A percentile compares a stretch with the other conserved stretches of the same genome.
These are phyloP conservation scores for Periconia macrospinosa DNA, from an alignment of 2,329 filamentous ascomycete species.

Conservation along the genomic window DNA sequence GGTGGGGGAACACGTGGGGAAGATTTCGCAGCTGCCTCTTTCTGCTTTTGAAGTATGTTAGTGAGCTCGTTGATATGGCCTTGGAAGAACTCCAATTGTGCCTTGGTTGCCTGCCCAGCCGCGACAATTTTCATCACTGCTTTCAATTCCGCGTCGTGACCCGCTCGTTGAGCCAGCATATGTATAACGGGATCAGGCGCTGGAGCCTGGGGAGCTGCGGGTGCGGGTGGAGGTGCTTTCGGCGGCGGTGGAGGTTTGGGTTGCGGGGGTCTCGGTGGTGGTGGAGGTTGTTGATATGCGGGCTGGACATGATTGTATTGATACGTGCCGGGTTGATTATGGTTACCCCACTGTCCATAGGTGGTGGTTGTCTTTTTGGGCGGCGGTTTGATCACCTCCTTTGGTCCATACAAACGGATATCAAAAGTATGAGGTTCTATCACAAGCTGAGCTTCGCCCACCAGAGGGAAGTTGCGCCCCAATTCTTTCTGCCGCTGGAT, in stretches of 20 bases:
- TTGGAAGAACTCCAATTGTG: constrained; percentile 76
- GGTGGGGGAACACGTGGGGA: constrained; percentile 2
- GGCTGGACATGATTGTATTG: constrained; percentile 26
- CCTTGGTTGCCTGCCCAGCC: constrained; percentile 69
- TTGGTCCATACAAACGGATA: constrained; percentile 49
- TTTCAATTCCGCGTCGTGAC: constrained; percentile 71
- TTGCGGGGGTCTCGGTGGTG: constrained; percentile 28
- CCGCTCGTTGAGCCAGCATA: constrained; percentile 74
- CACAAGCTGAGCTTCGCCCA: constrained; percentile 64
- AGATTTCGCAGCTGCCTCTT: constrained; percentile 33
- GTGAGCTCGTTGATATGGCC: constrained; percentile 80
- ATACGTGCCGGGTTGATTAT: constrained; percentile 28
- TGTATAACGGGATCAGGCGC: constrained; percentile 78
- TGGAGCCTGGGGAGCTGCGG: constrained; percentile 32
- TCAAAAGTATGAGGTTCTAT: constrained; percentile 81
- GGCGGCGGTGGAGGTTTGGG: constrained; percentile 33
- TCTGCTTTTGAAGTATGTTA: constrained; percentile 47
- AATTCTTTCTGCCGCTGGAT: constrained; percentile 65
- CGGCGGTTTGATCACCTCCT: constrained; percentile 23
- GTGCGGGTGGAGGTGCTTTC: constrained; percentile 21
- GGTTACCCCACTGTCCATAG: constrained; percentile 40
- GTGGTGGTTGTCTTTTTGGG: constrained; percentile 32
- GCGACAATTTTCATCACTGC: constrained; percentile 84
- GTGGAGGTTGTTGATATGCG: constrained; percentile 25
- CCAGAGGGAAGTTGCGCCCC: constrained; percentile 39